Conservation (phyloP, 352 stramenopile genomes). For the Phytophthora niederhauseri region DNA sequence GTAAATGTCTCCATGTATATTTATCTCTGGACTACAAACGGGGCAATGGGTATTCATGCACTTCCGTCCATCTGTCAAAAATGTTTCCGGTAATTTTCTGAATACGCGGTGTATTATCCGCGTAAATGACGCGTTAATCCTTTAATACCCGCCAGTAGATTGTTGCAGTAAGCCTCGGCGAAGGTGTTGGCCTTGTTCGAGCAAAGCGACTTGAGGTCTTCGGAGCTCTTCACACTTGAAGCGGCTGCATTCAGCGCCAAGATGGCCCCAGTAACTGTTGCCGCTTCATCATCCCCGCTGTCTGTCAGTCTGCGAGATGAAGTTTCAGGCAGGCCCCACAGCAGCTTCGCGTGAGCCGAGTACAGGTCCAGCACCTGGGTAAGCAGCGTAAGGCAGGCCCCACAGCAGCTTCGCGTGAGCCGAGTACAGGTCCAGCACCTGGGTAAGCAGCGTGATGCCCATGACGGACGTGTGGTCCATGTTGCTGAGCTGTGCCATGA, state of each 20-base stretch:
- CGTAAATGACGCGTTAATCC: not conserved
- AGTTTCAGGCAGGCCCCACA: not conserved
- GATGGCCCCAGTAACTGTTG: not conserved
- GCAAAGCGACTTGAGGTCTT: not conserved
- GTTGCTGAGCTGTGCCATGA: constrained; percentile 31
- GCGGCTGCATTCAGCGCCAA: not conserved
- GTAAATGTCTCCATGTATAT: no score
- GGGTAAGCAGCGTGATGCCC: constrained; percentile 38
- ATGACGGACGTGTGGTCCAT: constrained; percentile 43
- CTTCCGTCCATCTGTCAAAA: no score
- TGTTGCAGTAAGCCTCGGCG: not conserved
- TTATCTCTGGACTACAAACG: no score
- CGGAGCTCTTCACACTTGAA: not conserved
- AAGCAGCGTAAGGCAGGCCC: constrained; percentile 26
- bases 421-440: constrained; percentile 30
- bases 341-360: constrained; percentile 20
- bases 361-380: constrained; percentile 33
- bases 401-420: constrained; percentile 22
- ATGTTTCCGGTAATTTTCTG: no score
- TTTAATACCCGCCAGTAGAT: not conserved
- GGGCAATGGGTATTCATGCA: no score
- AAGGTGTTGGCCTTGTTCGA: not conserved
- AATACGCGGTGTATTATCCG: not conserved
- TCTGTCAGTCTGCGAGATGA: not conserved
- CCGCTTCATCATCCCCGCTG: not conserved